Conservation (phyloP, 2,329 filamentous ascomycete genomes). For the Alternaria angustiovoidea region DNA sequence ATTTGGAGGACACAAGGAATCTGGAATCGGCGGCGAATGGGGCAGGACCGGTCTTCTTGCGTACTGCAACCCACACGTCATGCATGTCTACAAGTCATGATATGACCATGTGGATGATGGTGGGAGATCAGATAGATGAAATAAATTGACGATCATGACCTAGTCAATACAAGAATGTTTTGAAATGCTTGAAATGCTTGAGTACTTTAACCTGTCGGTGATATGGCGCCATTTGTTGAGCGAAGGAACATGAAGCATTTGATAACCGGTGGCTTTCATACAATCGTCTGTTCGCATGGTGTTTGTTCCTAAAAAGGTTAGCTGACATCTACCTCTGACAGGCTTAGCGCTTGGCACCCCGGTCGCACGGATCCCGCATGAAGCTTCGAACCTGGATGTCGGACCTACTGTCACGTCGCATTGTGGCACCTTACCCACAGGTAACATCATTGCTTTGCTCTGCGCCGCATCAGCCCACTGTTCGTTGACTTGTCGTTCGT, state of each 20-base stretch:
- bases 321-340: conserved; percentile 10
- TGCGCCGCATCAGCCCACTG: not conserved
- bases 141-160: not conserved
- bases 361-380: not conserved
- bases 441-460: not conserved
- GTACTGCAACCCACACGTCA: conserved; percentile 58
- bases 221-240: not conserved
- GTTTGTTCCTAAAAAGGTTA: conserved; percentile 3
- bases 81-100: conserved; percentile 56
- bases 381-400: not conserved
- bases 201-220: not conserved
- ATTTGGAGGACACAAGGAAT: conserved; percentile 82
- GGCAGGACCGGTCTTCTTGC: conserved; percentile 54
- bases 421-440: not conserved
- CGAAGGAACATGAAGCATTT: conserved; percentile 9
- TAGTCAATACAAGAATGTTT: conserved; percentile 4
- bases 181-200: conserved; percentile 8
- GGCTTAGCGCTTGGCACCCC: conserved; percentile 5
- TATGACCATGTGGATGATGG: not conserved
- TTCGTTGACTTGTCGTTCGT: not conserved
- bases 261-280: conserved; percentile 1
- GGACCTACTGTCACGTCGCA: not conserved
- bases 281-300: conserved; percentile 3
- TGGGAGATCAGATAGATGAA: not conserved
- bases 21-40: conserved; percentile 77